These are phyloP conservation scores for Lasiosphaeria ovina DNA, from an alignment of 495 filamentous ascomycete species.

Conservation along the genomic window DNA sequence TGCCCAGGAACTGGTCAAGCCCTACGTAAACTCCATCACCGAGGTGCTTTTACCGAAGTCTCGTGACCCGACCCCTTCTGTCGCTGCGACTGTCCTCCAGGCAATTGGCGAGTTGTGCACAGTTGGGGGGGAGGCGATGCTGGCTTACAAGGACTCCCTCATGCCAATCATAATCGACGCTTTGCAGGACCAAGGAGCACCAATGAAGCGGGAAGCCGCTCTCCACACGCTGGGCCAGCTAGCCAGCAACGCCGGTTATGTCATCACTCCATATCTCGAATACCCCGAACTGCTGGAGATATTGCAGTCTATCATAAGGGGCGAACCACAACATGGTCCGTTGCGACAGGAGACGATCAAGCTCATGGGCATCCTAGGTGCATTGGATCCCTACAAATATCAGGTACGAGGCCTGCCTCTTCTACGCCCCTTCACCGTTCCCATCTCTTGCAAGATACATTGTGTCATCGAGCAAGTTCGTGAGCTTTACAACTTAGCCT, in stretches of 20 bases:
- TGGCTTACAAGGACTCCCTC: conserved; percentile 76
- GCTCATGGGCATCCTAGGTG: conserved; percentile 92
- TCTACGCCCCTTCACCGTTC: not conserved
- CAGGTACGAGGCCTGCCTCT: conserved; percentile 49
- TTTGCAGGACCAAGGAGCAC: conserved; percentile 87
- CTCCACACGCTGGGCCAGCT: conserved; percentile 88
- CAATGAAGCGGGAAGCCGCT: conserved; percentile 84
- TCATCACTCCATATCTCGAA: conserved; percentile 93
- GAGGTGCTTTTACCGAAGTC: conserved; percentile 86
- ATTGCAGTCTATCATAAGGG: conserved; percentile 88
- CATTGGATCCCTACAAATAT: conserved; percentile 93
- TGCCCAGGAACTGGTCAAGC: conserved; percentile 84
- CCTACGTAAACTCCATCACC: conserved; percentile 94
- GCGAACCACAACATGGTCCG: conserved; percentile 73
- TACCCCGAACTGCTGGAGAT: conserved; percentile 90
- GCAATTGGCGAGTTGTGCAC: conserved; percentile 91
- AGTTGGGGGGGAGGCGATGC: conserved; percentile 89
- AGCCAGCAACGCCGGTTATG: conserved; percentile 92
- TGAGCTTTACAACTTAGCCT: too few species aligned
- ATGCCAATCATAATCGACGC: conserved; percentile 95
- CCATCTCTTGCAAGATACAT: too few species aligned
- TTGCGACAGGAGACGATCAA: conserved; percentile 93
- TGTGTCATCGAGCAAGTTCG: too few species aligned
- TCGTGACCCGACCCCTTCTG: conserved; percentile 73
- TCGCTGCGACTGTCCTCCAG: conserved; percentile 88